These are phyloP conservation scores for Candida glaebosa DNA, from an alignment of 805 yeast species.

Conservation along the genomic window DNA sequence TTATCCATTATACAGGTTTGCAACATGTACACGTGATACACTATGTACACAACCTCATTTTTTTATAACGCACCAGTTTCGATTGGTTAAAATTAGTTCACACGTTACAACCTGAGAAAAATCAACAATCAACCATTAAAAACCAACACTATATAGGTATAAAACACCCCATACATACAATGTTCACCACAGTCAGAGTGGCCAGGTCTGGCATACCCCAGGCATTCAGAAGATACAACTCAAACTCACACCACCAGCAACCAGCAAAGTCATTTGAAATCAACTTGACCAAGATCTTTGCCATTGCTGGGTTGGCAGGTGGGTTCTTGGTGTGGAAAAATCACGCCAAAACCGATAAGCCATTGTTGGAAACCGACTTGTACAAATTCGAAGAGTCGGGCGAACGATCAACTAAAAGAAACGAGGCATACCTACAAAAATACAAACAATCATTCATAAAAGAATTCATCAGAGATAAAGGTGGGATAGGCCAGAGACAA, in stretches of 20 bases:
- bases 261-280: slow-evolving; percentile 31
- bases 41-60: too few relatives aligned
- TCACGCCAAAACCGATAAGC: slow-evolving; percentile 28
- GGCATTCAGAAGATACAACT: slow-evolving; percentile 18
- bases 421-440: slow-evolving; percentile 33
- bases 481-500: slow-evolving; percentile 43
- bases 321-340: slow-evolving; percentile 31
- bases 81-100: slow-evolving; percentile 4
- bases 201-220: slow-evolving; percentile 8
- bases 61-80: too few relatives aligned
- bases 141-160: too few relatives aligned
- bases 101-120: neutral
- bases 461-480: slow-evolving; percentile 40
- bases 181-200: slow-evolving; percentile 12
- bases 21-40: too few relatives aligned
- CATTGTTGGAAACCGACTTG: slow-evolving; percentile 34
- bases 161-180: slow-evolving; percentile 1
- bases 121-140: neutral
- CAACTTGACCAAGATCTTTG: slow-evolving; percentile 39
- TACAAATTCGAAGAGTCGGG: slow-evolving; percentile 29
- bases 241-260: slow-evolving; percentile 14
- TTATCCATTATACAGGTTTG: too few relatives aligned
- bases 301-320: slow-evolving; percentile 39
- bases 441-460: slow-evolving; percentile 42
- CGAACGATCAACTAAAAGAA: slow-evolving; percentile 32